Conservation (phyloP, 768 basidiomycete genomes). For the Hygrocybe coccinea region DNA sequence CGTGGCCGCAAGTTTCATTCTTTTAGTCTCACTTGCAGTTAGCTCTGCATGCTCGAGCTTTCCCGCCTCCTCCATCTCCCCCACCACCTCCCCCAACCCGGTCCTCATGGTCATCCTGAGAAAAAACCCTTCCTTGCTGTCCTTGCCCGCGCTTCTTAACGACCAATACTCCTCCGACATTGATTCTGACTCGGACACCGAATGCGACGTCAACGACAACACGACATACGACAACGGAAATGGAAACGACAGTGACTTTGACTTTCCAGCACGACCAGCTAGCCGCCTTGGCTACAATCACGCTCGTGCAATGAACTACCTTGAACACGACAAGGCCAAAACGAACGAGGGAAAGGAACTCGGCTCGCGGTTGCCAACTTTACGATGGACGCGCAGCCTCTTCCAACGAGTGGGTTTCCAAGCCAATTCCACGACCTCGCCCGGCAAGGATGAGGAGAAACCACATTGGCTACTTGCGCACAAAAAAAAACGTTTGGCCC, state of each 20-base stretch:
- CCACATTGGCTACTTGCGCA: neutral
- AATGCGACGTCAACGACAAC: slow-evolving; percentile 2
- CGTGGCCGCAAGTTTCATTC: neutral
- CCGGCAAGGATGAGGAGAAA: neutral
- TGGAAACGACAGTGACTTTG: slow-evolving; percentile 13
- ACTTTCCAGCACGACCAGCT: slow-evolving; percentile 41
- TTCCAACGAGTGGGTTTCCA: neutral
- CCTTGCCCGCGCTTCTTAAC: neutral
- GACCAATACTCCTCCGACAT: neutral
- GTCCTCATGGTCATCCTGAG: neutral
- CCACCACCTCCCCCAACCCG: neutral
- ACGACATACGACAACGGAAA: too few relatives aligned
- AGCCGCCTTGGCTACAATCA: slow-evolving; percentile 48
- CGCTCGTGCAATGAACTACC: slow-evolving; percentile 1
- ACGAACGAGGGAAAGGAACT: neutral
- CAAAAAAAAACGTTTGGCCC: slow-evolving; percentile 13
- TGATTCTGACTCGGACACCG: neutral
- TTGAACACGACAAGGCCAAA: neutral
- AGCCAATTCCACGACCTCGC: neutral
- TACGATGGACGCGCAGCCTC: neutral
- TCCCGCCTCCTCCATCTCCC: too few relatives aligned
- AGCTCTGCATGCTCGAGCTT: neutral
- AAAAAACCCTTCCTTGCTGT: neutral
- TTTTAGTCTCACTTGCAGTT: neutral
- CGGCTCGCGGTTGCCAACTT: neutral